These are phyloP conservation scores for Cytospora leucostoma DNA, from an alignment of 2,329 filamentous ascomycete species.

Conservation along the genomic window DNA sequence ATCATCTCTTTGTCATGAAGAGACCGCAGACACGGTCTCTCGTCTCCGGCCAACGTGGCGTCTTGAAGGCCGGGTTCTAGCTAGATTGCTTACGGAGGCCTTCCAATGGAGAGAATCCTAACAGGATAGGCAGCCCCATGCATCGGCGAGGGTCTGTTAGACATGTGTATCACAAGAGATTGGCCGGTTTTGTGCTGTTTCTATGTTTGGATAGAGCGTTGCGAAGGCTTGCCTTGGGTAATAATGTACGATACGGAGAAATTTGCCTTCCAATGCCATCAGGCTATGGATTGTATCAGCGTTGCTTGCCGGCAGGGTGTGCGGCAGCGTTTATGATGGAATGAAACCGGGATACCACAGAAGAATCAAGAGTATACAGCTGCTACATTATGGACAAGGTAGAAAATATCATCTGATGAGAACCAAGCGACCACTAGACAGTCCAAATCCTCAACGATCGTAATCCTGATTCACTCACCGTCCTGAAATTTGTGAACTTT, in stretches of 20 bases:
- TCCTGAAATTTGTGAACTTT: background rate
- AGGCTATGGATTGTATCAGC: background rate
- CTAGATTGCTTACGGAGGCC: too few relatives aligned
- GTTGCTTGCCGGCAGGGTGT: slow-evolving; percentile 15
- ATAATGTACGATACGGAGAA: background rate
- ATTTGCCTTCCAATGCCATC: background rate
- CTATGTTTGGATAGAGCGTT: background rate
- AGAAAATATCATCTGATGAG: background rate
- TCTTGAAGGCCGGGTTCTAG: too few relatives aligned
- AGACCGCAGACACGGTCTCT: too few relatives aligned
- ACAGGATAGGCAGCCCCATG: too few relatives aligned
- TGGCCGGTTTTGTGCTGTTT: background rate
- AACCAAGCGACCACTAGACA: background rate
- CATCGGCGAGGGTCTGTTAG: too few relatives aligned
- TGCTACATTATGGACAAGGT: slow-evolving; percentile 3
- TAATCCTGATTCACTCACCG: background rate
- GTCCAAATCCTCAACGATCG: background rate
- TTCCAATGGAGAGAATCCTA: too few relatives aligned
- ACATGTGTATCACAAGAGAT: background rate
- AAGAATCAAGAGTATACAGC: background rate
- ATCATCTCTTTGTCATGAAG: too few relatives aligned
- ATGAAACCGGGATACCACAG: slow-evolving; percentile 10
- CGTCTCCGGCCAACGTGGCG: too few relatives aligned
- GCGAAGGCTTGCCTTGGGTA: background rate
- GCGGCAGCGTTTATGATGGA: slow-evolving; percentile 15